A percentile compares a stretch with the other conserved stretches of the same genome.
Evolutionary conservation across 129 eudicot species (phyloP).

Genomic region (Helianthus annuus): HanXRQr2.0-SUNRISE NC_035434.2:12828253-12828752

Average conservation of each 20-base stretch:
- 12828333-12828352: constrained; percentile 89
- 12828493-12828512: constrained; percentile 90
- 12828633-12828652: neutral
- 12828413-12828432: neutral
- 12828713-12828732: neutral
- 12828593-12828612: constrained; percentile 69
- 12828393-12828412: neutral
- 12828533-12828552: constrained; percentile 88
- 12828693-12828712: neutral
- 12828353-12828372: constrained; percentile 31
- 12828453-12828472: constrained; percentile 83
- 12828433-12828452: constrained; percentile 6
- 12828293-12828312: constrained; percentile 94
- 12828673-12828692: constrained; percentile 8
- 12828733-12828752: neutral
- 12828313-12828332: constrained; percentile 73
- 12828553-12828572: constrained; percentile 75
- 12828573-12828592: constrained; percentile 80
- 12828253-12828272: constrained; percentile 86
- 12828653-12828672: constrained; percentile 12
- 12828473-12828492: constrained; percentile 97
- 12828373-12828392: constrained; percentile 2
- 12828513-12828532: constrained; percentile 91
- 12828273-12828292: constrained; percentile 81
- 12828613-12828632: constrained; percentile 9